phyloP scores from a whole-genome alignment of 768 basidiomycete species.

The Royoungia palumana region DNA sequence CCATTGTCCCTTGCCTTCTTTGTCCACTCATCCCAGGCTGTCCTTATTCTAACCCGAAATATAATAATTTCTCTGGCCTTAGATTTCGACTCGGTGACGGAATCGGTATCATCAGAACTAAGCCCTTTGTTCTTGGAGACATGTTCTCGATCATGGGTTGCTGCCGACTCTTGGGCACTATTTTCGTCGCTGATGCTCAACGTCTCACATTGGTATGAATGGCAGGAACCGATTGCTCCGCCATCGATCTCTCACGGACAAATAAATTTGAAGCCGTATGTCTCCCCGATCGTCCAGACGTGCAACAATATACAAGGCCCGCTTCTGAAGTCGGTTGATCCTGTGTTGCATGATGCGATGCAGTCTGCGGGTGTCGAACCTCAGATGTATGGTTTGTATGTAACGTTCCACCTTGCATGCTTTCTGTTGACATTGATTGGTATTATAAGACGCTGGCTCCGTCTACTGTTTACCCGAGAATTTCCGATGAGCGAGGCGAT shows the following conservation, averaged over 20 bases:
- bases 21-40: conserved; percentile 16
- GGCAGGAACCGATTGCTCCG: conserved; percentile 45
- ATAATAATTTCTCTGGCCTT: conserved; percentile 33
- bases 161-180: conserved; percentile 85
- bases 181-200: conserved; percentile 78
- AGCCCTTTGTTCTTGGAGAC: conserved; percentile 50
- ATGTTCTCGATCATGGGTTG: conserved; percentile 66
- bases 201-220: conserved; percentile 77
- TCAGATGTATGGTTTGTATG: conserved; percentile 95
- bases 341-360: conserved; percentile 69
- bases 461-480: conserved; percentile 91
- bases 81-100: conserved; percentile 73
- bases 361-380: conserved; percentile 86
- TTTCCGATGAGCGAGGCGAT: conserved; percentile 78
- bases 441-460: conserved; percentile 77
- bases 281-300: conserved; percentile 80
- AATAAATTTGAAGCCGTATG: conserved; percentile 57
- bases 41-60: conserved; percentile 23
- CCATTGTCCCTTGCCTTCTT: conserved; percentile 5
- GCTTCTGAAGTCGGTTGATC: conserved; percentile 75
- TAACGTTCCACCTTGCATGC: conserved; percentile 12
- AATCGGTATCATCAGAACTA: conserved; percentile 26
- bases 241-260: conserved; percentile 35
- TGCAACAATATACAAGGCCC: conserved; percentile 78
- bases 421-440: conserved; percentile 10